A percentile compares a stretch with the other conserved stretches of the same genome.
phyloP scores from a whole-genome alignment of 768 basidiomycete species.

The Psilocybe cyanescens region DNA sequence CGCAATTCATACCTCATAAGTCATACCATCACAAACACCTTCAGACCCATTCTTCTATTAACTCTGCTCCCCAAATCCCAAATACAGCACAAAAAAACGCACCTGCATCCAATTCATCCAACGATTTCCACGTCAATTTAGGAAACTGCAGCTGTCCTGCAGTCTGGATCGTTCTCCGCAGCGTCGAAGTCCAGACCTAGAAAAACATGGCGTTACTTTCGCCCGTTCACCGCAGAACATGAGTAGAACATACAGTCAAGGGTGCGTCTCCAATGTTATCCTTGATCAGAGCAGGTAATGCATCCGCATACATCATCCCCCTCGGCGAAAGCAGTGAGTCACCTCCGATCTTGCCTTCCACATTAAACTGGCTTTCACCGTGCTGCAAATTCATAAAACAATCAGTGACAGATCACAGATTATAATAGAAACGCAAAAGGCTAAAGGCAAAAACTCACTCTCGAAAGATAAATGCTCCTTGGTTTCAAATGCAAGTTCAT shows the following conservation, averaged over 20 bases:
- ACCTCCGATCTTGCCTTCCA: constrained; percentile 97
- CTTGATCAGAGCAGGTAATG: constrained; percentile 84
- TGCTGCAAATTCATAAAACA: constrained; percentile 57
- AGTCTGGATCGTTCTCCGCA: constrained; percentile 35
- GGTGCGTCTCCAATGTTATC: constrained; percentile 91
- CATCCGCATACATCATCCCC: constrained; percentile 83
- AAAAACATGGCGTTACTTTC: too few relatives aligned
- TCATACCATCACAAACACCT: constrained; percentile 99
- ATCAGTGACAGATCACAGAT: background rate
- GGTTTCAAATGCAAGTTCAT: constrained; percentile 99
- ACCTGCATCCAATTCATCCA: constrained; percentile 97
- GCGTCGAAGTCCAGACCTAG: constrained; percentile 99
- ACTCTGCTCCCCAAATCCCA: background rate
- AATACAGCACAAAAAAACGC: constrained; percentile 10
- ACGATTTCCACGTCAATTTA: constrained; percentile 97
- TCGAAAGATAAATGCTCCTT: constrained; percentile 92
- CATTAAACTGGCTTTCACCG: constrained; percentile 96
- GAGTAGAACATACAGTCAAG: constrained; percentile 64
- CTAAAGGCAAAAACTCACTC: constrained; percentile 56
- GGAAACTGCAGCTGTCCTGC: constrained; percentile 83
- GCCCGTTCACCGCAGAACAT: too few relatives aligned
- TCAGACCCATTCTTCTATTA: background rate
- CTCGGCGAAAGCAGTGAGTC: constrained; percentile 86
- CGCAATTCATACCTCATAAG: constrained; percentile 64
- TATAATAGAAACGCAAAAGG: constrained; percentile 2